phyloP scores from a whole-genome alignment of 225 moss, liverwort and hornwort species.

The Marchantia polymorpha region DNA sequence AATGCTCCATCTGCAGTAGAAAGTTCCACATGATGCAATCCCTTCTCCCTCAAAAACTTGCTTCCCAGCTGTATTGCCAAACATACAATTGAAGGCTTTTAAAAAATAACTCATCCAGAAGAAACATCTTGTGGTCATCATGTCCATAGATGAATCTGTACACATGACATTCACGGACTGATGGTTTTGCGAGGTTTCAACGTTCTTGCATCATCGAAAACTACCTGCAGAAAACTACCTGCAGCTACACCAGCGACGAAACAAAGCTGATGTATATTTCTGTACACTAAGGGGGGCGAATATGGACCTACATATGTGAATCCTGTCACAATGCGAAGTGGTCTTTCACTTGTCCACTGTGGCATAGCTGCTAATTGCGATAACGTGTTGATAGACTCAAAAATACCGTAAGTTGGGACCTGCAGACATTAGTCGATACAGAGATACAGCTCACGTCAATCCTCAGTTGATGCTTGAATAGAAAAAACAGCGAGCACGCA shows the following conservation, averaged over 20 bases:
- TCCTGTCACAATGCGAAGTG: constrained; percentile 77
- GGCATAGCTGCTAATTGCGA: constrained; percentile 88
- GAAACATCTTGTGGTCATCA: neutral
- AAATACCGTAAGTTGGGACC: constrained; percentile 96
- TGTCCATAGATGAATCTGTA: neutral
- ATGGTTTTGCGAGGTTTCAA: too few relatives aligned
- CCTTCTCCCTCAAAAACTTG: constrained; percentile 74
- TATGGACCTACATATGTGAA: constrained; percentile 60
- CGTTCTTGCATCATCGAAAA: neutral
- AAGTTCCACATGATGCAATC: constrained; percentile 75
- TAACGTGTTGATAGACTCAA: constrained; percentile 70
- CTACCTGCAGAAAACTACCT: neutral
- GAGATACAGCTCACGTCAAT: neutral
- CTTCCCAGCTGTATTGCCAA: constrained; percentile 58
- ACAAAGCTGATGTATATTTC: too few relatives aligned
- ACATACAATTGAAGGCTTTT: neutral
- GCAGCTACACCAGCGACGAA: neutral
- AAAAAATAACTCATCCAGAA: neutral
- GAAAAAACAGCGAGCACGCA: neutral
- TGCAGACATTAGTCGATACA: constrained; percentile 31
- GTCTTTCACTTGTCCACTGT: constrained; percentile 86
- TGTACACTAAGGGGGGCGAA: too few relatives aligned
- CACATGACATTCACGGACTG: too few relatives aligned
- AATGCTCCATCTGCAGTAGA: constrained; percentile 94
- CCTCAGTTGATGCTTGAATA: neutral